A percentile compares a stretch with the other conserved stretches of the same genome.
Conservation (phyloP, 2,329 filamentous ascomycete species). For the Phyllosticta citribraziliensis region DNA sequence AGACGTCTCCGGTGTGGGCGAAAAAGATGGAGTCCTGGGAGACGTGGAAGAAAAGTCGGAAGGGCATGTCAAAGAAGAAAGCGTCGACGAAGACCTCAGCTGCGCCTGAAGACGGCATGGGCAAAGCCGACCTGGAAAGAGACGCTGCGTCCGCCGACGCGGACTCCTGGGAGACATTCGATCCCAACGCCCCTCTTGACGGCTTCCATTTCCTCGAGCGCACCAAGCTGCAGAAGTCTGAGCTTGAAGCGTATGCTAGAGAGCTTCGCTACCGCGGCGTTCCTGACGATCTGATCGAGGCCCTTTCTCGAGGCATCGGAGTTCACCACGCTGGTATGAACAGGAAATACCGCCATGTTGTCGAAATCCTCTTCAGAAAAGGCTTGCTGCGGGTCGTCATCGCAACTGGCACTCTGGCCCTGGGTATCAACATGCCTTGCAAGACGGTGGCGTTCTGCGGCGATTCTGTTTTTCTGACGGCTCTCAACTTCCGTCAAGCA, state of each 20-base stretch:
- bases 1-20: conserved; percentile 50
- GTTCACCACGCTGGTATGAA: conserved; percentile 77
- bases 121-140: conserved; percentile 47
- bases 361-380: conserved; percentile 65
- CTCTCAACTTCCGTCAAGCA: conserved; percentile 67
- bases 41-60: conserved; percentile 40
- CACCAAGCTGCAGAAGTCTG: conserved; percentile 47
- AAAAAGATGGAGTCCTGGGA: conserved; percentile 49
- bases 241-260: conserved; percentile 47
- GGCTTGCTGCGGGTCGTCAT: conserved; percentile 62
- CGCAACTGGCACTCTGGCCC: conserved; percentile 64
- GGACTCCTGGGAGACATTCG: conserved; percentile 49
- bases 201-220: conserved; percentile 58
- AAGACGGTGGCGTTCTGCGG: conserved; percentile 71
- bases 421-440: conserved; percentile 75
- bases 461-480: conserved; percentile 62
- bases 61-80: conserved; percentile 22
- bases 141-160: conserved; percentile 49
- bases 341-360: conserved; percentile 60
- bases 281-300: conserved; percentile 45
- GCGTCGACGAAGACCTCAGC: conserved; percentile 35
- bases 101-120: conserved; percentile 38
- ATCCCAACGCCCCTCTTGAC: conserved; percentile 53
- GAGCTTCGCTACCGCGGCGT: conserved; percentile 45
- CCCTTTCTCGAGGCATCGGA: conserved; percentile 58